Evolutionary conservation across 345 rosid genomes (phyloP), one percentile per base, ranked within the genome.

Genomic region (Microcos paniculata): DNA sequence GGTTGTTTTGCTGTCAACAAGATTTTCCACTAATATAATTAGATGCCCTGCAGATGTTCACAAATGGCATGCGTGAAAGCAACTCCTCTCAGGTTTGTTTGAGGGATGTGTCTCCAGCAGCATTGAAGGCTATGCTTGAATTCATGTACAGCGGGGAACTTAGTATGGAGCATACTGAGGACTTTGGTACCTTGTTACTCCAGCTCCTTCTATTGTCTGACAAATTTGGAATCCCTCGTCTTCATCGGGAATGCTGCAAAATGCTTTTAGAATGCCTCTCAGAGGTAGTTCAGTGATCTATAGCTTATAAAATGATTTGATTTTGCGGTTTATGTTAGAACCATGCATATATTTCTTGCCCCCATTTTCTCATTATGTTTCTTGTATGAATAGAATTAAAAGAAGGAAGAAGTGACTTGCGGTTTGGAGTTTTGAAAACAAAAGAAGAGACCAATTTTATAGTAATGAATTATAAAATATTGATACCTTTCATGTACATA

Each of bases 211-310:
- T 93, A 72, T 87, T 96, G 58, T 88, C 98, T 72, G 99, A 96
- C 82, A 92, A 87, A 70, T 96, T 87, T 84, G 98, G 97, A 67
- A 88, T 94, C 74, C 84, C 86, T 74, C 83, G 85, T 24, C 98
- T 94, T 78, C 92, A 93, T 87, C 99, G 91, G 72, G 99, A 96
- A 81, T 96, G 99, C 92, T 92, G 94, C 95, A 94, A 92, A 85
- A 76, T 84, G 78, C 88, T 96, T 78, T 74, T 94, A 81, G 98
- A 94, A 85, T 91, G 90, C 73, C 92, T 96, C 70, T 86, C 92
- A 6, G 97, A 96, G 98, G 99, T 94, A 91, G 83, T 77, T 58
- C 49, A 72, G 62, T 71, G 73, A 77, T 70, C 81, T 42, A 73
- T 80, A 53, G 67, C 71, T 59, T 81, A 49, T 23, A 24, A 64